Percentiles rank a stretch among this genome's conserved stretches.
Conservation (phyloP, 140 eudicot species). For the Cichorium intybus region DNA sequence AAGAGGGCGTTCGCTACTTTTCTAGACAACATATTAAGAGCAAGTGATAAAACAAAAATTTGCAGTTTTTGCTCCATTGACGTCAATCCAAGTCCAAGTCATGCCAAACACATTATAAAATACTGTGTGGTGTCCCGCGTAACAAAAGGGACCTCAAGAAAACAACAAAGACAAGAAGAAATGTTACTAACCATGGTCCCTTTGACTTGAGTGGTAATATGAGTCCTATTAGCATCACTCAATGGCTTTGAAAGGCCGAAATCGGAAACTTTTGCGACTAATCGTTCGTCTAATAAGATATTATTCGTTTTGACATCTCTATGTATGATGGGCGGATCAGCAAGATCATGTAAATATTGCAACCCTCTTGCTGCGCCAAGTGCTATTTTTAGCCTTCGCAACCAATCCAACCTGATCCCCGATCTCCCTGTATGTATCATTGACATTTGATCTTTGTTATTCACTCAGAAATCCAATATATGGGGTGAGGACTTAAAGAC, state of each 20-base stretch:
- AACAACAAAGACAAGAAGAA: background rate
- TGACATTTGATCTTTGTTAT: too few species aligned
- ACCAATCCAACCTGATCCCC: constrained; percentile 76
- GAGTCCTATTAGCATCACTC: constrained; percentile 39
- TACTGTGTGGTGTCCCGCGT: too few species aligned
- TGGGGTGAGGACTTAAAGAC: too few species aligned
- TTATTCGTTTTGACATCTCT: constrained; percentile 72
- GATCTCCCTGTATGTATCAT: constrained; percentile 49
- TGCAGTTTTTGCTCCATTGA: too few species aligned
- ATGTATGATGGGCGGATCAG: constrained; percentile 79
- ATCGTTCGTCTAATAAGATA: constrained; percentile 58
- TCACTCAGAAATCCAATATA: background rate
- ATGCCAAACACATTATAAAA: too few species aligned
- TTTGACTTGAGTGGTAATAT: constrained; percentile 77
- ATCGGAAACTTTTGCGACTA: constrained; percentile 81
- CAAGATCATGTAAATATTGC: constrained; percentile 75
- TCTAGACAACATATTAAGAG: too few species aligned
- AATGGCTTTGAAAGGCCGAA: constrained; percentile 65
- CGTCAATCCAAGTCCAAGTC: too few species aligned
- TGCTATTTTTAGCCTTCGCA: constrained; percentile 57
- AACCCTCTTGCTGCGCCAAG: constrained; percentile 72
- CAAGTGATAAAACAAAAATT: too few species aligned
- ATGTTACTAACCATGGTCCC: constrained; percentile 77
- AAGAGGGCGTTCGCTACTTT: too few species aligned
- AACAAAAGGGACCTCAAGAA: too few species aligned